Evolutionary conservation across 352 stramenopile species (phyloP).

Genomic region (Phytophthora boehmeriae): DNA sequence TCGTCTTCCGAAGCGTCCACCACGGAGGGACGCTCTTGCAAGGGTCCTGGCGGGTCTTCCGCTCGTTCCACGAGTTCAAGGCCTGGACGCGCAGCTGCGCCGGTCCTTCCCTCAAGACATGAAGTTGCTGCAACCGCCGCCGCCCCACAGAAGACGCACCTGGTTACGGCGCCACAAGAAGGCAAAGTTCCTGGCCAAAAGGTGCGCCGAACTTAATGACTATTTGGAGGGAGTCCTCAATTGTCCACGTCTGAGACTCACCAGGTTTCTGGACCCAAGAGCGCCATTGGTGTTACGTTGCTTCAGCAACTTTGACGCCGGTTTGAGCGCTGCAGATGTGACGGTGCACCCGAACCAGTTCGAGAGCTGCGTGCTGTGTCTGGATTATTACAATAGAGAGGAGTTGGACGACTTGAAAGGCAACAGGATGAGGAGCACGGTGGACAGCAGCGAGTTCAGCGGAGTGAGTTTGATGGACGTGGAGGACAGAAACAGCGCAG

Average conservation of each 20-base stretch:
- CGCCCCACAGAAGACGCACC: constrained; percentile 53
- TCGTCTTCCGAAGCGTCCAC: constrained; percentile 73
- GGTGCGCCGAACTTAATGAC: constrained; percentile 67
- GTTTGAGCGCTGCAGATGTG: constrained; percentile 48
- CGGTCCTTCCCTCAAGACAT: constrained; percentile 68
- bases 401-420: constrained; percentile 8
- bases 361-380: constrained; percentile 57
- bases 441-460: constrained; percentile 34
- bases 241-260: constrained; percentile 58
- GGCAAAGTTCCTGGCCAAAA: constrained; percentile 60
- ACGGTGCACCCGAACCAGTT: constrained; percentile 44
- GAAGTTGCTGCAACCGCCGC: constrained; percentile 52
- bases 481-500: constrained; percentile 11
- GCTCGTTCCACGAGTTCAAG: constrained; percentile 81
- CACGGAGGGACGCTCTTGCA: constrained; percentile 56
- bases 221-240: constrained; percentile 57
- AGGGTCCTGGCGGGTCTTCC: constrained; percentile 66
- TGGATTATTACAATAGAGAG: constrained; percentile 45
- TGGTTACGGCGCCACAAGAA: constrained; percentile 69
- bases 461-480: constrained; percentile 23
- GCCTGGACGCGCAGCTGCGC: constrained; percentile 73
- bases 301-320: constrained; percentile 86
- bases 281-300: constrained; percentile 75
- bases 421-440: constrained; percentile 8
- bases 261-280: constrained; percentile 70